A percentile compares a stretch with the other conserved stretches of the same genome.
Conservation (phyloP, 148 eudicot species). For the Nyssa sinensis region DNA sequence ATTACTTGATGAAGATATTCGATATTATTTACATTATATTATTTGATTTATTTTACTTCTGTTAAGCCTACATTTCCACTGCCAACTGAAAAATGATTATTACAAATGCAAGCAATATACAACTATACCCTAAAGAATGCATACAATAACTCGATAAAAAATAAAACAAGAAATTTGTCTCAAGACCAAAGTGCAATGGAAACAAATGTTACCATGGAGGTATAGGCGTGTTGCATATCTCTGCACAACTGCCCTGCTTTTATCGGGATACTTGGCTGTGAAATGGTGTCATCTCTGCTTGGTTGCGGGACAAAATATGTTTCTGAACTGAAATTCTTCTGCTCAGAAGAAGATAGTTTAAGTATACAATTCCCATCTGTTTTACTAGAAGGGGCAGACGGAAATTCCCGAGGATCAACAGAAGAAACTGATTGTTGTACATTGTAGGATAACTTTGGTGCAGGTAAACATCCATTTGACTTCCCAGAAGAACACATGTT, state of each 20-base stretch:
- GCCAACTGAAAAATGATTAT: not conserved
- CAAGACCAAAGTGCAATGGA: not conserved
- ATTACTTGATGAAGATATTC: too few relatives aligned
- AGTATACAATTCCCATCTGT: conserved; percentile 8
- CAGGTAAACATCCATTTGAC: conserved; percentile 13
- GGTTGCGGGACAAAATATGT: not conserved
- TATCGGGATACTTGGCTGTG: not conserved
- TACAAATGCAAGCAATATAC: not conserved
- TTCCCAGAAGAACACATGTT: too few relatives aligned
- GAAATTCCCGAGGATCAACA: conserved; percentile 6
- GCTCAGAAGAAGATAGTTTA: conserved; percentile 7
- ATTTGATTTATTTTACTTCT: not conserved
- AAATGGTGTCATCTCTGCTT: conserved; percentile 6
- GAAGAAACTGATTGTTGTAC: conserved; percentile 14
- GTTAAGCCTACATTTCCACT: not conserved
- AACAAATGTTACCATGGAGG: conserved; percentile 19
- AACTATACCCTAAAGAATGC: not conserved
- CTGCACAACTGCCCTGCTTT: conserved; percentile 9
- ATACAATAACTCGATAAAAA: not conserved
- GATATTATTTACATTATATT: too few relatives aligned
- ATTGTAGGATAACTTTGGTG: conserved; percentile 16
- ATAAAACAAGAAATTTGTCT: not conserved
- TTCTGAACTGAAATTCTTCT: conserved; percentile 2
- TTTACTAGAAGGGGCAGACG: conserved; percentile 9
- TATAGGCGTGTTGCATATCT: conserved; percentile 10